These are phyloP conservation scores for Penicillium sp. DNA, from an alignment of 2,329 filamentous ascomycete genomes.

Conservation along the genomic window DNA sequence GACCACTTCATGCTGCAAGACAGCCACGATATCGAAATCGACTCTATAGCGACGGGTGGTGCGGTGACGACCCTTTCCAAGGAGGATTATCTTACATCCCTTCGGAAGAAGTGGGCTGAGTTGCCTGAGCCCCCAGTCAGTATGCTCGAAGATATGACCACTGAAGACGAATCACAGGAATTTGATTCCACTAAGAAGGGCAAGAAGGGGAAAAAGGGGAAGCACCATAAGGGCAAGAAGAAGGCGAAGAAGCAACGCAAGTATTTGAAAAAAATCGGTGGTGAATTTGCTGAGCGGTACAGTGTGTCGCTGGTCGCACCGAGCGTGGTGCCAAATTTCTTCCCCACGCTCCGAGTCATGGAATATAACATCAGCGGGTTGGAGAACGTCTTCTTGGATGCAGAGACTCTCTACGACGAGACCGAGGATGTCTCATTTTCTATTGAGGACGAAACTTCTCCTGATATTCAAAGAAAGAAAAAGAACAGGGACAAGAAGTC, in stretches of 20 bases:
- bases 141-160: slow-evolving; percentile 15
- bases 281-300: slow-evolving; percentile 80
- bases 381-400: slow-evolving; percentile 50
- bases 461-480: slow-evolving; percentile 36
- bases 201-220: slow-evolving; percentile 31
- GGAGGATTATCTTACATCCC: slow-evolving; percentile 74
- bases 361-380: slow-evolving; percentile 89
- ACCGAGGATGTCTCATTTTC: background rate
- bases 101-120: slow-evolving; percentile 74
- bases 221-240: slow-evolving; percentile 48
- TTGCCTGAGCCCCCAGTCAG: slow-evolving; percentile 58
- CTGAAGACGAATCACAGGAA: slow-evolving; percentile 7
- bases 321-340: slow-evolving; percentile 90
- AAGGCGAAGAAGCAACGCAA: slow-evolving; percentile 50
- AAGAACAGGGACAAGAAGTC: slow-evolving; percentile 53
- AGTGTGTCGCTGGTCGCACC: slow-evolving; percentile 76
- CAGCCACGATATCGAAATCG: slow-evolving; percentile 69
- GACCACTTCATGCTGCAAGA: slow-evolving; percentile 96
- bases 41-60: slow-evolving; percentile 31
- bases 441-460: background rate
- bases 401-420: slow-evolving; percentile 10
- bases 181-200: slow-evolving; percentile 32
- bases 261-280: slow-evolving; percentile 68
- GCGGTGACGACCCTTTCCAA: slow-evolving; percentile 65
- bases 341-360: slow-evolving; percentile 82